These are phyloP conservation scores for Pontederia paniculata DNA, from an alignment of 176 grass and related monocot genomes.

Conservation along the genomic window DNA sequence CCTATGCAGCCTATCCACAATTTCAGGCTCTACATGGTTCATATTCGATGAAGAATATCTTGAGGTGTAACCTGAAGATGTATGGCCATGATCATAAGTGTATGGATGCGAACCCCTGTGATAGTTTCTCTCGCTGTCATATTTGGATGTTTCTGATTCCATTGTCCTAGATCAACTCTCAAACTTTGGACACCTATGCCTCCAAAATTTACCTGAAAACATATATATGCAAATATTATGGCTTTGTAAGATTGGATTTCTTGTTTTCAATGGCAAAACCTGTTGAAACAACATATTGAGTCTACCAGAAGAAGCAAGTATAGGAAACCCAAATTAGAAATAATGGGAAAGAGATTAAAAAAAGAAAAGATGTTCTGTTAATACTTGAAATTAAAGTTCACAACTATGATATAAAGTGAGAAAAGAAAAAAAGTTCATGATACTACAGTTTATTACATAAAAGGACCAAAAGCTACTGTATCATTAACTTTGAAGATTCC, in stretches of 20 bases:
- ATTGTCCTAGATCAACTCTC: neutral
- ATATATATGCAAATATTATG: neutral
- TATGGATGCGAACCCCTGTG: neutral
- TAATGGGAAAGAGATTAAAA: too few relatives aligned
- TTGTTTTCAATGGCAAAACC: too few relatives aligned
- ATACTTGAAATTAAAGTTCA: too few relatives aligned
- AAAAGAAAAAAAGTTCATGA: too few relatives aligned
- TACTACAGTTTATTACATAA: too few relatives aligned
- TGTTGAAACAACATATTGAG: too few relatives aligned
- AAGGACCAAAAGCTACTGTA: too few relatives aligned
- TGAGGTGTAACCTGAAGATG: constrained; percentile 25
- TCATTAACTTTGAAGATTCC: too few relatives aligned
- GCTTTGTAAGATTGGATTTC: neutral
- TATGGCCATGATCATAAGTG: constrained; percentile 31
- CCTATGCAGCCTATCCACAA: constrained; percentile 35
- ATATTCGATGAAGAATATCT: constrained; percentile 33
- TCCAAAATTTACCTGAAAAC: neutral
- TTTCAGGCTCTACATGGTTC: constrained; percentile 36
- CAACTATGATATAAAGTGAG: too few relatives aligned
- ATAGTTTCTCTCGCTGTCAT: neutral
- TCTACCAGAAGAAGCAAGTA: too few relatives aligned
- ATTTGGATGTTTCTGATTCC: neutral
- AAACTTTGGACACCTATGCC: neutral
- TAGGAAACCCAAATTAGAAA: too few relatives aligned
- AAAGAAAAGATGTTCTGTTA: too few relatives aligned